A percentile compares a stretch with the other conserved stretches of the same genome.
phyloP scores from a whole-genome alignment of 768 basidiomycete species.

The Lactarius psammicola region DNA sequence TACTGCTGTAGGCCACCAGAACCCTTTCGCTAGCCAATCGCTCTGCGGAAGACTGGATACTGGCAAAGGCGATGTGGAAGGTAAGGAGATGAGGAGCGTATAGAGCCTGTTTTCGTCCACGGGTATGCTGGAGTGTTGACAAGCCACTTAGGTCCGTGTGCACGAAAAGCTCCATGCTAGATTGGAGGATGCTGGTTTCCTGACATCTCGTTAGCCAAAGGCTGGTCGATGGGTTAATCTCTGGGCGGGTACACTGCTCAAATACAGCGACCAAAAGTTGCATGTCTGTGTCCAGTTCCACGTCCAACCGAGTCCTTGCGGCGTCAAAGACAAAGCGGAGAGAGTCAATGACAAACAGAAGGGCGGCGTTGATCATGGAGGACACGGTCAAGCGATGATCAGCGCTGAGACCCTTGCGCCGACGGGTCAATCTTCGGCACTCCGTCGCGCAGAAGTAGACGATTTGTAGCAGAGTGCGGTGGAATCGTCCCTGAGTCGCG shows the following conservation, averaged over 20 bases:
- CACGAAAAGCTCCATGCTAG: conserved; percentile 70
- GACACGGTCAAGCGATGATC: conserved; percentile 61
- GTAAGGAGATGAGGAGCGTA: conserved; percentile 78
- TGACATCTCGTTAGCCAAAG: conserved; percentile 80
- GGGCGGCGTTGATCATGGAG: conserved; percentile 57
- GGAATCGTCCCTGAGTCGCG: conserved; percentile 63
- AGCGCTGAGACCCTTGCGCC: conserved; percentile 52
- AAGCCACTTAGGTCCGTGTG: conserved; percentile 68
- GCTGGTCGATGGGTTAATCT: conserved; percentile 64
- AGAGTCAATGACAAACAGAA: conserved; percentile 67
- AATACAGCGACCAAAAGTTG: conserved; percentile 81
- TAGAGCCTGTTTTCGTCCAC: conserved; percentile 60
- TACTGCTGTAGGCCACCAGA: conserved; percentile 79
- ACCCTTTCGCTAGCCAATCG: conserved; percentile 82
- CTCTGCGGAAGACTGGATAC: conserved; percentile 75
- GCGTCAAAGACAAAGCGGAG: conserved; percentile 62
- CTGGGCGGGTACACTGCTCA: conserved; percentile 69
- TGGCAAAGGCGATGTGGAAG: conserved; percentile 84
- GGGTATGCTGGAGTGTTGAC: conserved; percentile 61
- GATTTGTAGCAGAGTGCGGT: conserved; percentile 75
- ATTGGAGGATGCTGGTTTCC: conserved; percentile 73
- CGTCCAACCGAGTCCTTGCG: conserved; percentile 53
- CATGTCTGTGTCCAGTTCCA: conserved; percentile 77
- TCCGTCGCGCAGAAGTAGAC: conserved; percentile 75
- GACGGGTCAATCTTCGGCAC: conserved; percentile 48